Conservation (phyloP, 345 rosid species). For the Boechera retrofracta region DNA sequence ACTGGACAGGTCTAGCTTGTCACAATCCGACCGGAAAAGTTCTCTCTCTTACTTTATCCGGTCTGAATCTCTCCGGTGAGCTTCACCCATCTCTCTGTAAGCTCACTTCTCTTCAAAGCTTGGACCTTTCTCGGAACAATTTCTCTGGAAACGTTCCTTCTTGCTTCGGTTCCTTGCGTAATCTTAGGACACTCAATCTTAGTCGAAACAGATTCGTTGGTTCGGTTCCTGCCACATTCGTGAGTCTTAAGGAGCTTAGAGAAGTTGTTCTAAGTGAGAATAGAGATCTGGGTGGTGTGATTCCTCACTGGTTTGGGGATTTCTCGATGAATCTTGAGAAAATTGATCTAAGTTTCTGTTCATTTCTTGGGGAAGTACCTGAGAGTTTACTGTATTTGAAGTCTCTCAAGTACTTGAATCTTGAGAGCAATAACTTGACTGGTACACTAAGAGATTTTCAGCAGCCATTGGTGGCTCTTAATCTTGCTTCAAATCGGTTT, state of each 20-base stretch:
- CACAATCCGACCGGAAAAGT: slow-evolving; percentile 63
- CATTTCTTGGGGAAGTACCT: slow-evolving; percentile 70
- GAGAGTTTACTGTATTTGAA: slow-evolving; percentile 56
- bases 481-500: slow-evolving; percentile 72
- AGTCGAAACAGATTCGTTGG: slow-evolving; percentile 67
- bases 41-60: slow-evolving; percentile 60
- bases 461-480: slow-evolving; percentile 65
- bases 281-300: slow-evolving; percentile 55
- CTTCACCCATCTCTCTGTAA: slow-evolving; percentile 67
- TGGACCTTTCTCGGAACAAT: slow-evolving; percentile 61
- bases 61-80: slow-evolving; percentile 64
- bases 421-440: slow-evolving; percentile 62
- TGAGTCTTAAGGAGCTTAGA: slow-evolving; percentile 56
- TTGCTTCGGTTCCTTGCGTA: slow-evolving; percentile 61
- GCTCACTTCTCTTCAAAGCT: slow-evolving; percentile 56
- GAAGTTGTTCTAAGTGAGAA: slow-evolving; percentile 66
- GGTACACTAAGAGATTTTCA: slow-evolving; percentile 67
- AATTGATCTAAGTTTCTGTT: slow-evolving; percentile 71
- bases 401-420: slow-evolving; percentile 68
- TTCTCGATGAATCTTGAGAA: slow-evolving; percentile 61
- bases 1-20: slow-evolving; percentile 80
- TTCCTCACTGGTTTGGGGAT: slow-evolving; percentile 75
- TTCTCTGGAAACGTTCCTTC: slow-evolving; percentile 67
- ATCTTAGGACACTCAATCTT: slow-evolving; percentile 72
- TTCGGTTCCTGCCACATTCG: slow-evolving; percentile 55